Evolutionary conservation across 2,329 filamentous ascomycete genomes (phyloP), one percentile per base, ranked within the genome.

Genomic region (Didymella sp.): DNA sequence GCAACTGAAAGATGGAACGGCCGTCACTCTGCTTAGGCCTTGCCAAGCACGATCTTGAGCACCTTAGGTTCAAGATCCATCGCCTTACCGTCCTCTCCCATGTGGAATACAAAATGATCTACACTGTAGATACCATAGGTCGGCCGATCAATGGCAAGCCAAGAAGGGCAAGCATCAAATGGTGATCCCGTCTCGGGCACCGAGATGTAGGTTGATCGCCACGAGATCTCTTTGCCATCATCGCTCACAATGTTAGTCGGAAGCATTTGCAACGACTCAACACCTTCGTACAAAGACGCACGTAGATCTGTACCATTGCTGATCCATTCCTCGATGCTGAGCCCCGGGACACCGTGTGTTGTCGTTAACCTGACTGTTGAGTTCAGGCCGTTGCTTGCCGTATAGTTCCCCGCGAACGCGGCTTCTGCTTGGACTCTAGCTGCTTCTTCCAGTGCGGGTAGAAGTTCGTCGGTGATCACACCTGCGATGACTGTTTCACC

Each of bases 281-380:
- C 3, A 12, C 19, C 31, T 19, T 12, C 13, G 33, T 13, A 47
- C 5, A 3, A 5, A 1, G 46, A 35, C 27, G 15, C 12, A 27
- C 22, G 60, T 8, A 76, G 42, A 46, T 77, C 72, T 4, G 73
- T 68, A 15, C 71, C 71, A 40, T 76, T 74, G 42, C 53, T 67
- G 41, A 69, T 64, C 63, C 71, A 77, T 2, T 58, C 49, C 1
- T 65, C 64, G 27, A 77, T 62, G 22, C 59, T 62, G 2, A 77
- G 56, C 1, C 72, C 75, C 0, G 71, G 67, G 2, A 58, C 33
- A 7, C 58, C 61, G 8, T 64, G 43, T 12, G 62, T 57, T 3
- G 61, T 67, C 4, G 58, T 59, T 13, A 77, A 28, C 6, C 57
- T 68, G 22, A 75, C 22, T 13, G 67, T 68, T 15, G 73, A 69